phyloP scores from a whole-genome alignment of 169 alveolate species.

The Besnoitia besnoiti region DNA sequence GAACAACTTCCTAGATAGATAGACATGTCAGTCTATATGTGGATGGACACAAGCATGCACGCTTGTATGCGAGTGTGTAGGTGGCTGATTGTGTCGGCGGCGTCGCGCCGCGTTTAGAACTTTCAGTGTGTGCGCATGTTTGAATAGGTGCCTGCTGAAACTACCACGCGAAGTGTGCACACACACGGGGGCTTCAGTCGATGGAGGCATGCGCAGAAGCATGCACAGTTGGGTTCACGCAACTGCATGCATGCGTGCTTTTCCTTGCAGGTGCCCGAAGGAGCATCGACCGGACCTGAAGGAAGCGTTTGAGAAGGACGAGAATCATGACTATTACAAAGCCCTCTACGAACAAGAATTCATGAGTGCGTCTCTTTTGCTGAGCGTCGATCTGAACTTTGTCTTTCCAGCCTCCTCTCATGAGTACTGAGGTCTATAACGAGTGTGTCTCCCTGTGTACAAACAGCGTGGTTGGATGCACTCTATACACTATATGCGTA shows the following conservation, averaged over 20 bases:
- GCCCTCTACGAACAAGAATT: conserved; percentile 69
- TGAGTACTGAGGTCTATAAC: no score
- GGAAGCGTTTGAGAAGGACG: conserved; percentile 50
- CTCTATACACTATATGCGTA: neutral
- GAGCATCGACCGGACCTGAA: conserved; percentile 54
- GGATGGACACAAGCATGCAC: no score
- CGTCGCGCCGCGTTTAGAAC: neutral
- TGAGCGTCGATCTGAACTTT: no score
- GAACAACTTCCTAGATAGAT: no score
- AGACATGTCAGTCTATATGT: neutral
- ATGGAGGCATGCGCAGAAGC: neutral
- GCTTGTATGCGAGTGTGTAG: no score
- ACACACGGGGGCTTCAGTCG: conserved; percentile 22
- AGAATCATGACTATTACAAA: conserved; percentile 59
- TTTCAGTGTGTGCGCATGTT: neutral
- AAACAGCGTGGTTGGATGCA: no score
- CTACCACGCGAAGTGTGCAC: neutral
- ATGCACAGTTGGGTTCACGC: neutral
- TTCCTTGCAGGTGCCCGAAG: conserved; percentile 59
- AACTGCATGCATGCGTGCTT: neutral
- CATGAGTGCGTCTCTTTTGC: conserved; percentile 38
- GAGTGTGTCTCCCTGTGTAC: no score
- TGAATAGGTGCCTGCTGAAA: neutral
- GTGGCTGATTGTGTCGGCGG: no score
- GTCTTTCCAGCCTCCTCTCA: no score